Conservation (phyloP, 1,284 basidiomycete species). For the Ganoderma resinaceum region DNA sequence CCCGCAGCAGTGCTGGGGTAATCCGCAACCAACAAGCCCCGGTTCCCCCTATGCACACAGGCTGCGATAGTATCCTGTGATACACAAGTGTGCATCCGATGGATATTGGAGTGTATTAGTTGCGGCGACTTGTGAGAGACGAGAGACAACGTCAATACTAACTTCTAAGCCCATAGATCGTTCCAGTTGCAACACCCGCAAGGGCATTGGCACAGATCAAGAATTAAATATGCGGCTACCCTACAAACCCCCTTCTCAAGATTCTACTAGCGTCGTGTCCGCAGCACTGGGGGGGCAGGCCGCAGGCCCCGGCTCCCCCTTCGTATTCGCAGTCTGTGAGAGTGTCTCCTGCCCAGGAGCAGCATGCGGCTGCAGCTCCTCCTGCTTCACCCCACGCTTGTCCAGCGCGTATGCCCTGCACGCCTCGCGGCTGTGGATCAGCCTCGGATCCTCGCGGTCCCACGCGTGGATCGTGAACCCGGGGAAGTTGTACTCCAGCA, state of each 20-base stretch:
- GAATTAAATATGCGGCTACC: neutral
- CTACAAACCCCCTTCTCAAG: neutral
- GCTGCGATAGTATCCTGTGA: no score
- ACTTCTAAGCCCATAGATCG: no score
- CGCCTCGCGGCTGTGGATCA: constrained; percentile 65
- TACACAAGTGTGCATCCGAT: no score
- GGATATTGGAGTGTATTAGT: no score
- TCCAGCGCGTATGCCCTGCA: constrained; percentile 69
- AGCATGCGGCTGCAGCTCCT: constrained; percentile 69
- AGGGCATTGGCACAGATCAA: no score
- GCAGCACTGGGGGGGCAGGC: constrained; percentile 3
- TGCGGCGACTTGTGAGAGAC: no score
- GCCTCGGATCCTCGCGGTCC: constrained; percentile 62
- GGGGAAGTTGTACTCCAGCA: constrained; percentile 75
- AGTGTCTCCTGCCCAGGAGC: constrained; percentile 60
- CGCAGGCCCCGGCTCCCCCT: constrained; percentile 6
- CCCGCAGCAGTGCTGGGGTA: no score
- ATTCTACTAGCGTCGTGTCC: constrained; percentile 1
- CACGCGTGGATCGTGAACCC: constrained; percentile 65
- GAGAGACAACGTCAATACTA: no score
- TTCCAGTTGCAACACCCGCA: no score
- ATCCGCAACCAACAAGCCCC: no score
- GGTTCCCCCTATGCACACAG: no score
- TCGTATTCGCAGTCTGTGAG: constrained; percentile 34
- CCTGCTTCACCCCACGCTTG: constrained; percentile 58